Conservation (phyloP, 495 filamentous ascomycete species). For the Elasticomyces elasticus region DNA sequence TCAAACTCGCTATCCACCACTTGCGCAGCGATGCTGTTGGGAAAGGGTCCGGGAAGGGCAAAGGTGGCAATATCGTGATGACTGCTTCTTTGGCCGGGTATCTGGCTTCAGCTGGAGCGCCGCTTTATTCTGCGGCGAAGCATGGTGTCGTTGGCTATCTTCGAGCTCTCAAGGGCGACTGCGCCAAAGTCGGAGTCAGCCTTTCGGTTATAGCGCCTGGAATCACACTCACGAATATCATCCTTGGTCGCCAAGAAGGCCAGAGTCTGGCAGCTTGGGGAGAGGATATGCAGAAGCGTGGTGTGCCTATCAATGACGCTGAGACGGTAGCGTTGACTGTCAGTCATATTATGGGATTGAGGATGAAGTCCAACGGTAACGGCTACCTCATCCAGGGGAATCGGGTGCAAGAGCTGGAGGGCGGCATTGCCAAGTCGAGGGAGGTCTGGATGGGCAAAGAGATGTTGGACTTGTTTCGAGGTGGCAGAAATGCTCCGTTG, state of each 20-base stretch:
- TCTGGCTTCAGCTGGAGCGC: conserved; percentile 28
- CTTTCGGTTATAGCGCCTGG: conserved; percentile 30
- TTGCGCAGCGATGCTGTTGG: conserved; percentile 22
- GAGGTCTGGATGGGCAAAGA: conserved; percentile 32
- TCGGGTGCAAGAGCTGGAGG: conserved; percentile 26
- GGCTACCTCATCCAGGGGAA: conserved; percentile 29
- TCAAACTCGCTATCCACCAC: conserved; percentile 29
- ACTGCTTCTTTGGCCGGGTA: conserved; percentile 30
- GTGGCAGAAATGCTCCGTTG: conserved; percentile 25
- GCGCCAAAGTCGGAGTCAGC: conserved; percentile 24
- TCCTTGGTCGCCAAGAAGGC: conserved; percentile 10
- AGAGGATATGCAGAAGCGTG: conserved; percentile 22
- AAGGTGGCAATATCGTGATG: conserved; percentile 27
- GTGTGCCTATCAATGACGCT: conserved; percentile 28
- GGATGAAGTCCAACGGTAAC: conserved; percentile 26
- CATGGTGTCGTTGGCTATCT: conserved; percentile 31
- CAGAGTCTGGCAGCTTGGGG: conserved; percentile 20
- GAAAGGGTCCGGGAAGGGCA: conserved; percentile 15
- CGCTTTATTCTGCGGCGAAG: conserved; percentile 30
- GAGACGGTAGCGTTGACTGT: conserved; percentile 29
- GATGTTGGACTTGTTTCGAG: conserved; percentile 30
- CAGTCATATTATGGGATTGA: conserved; percentile 25
- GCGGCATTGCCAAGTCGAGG: conserved; percentile 27
- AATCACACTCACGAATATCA: conserved; percentile 29
- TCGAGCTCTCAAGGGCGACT: conserved; percentile 30